phyloP scores from a whole-genome alignment of 441 rosid genomes.

The Jatropha podagrica region DNA sequence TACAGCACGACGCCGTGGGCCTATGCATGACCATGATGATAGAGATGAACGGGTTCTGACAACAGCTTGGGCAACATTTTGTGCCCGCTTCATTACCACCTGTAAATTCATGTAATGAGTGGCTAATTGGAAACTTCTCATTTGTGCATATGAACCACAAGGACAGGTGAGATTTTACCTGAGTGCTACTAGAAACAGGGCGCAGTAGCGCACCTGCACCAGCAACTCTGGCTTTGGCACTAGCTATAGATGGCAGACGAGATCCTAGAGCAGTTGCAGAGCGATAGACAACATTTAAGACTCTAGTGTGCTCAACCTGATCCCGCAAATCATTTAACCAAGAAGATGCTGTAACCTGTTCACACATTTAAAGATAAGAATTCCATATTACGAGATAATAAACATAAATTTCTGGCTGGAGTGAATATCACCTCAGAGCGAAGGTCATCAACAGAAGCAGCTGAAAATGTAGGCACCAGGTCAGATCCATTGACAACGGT shows the following conservation, averaged over 20 bases:
- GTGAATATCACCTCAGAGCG: conserved; percentile 70
- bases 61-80: conserved; percentile 87
- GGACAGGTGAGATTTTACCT: conserved; percentile 44
- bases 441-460: conserved; percentile 87
- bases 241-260: conserved; percentile 86
- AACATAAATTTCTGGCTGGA: conserved; percentile 3
- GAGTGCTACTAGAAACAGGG: conserved; percentile 88
- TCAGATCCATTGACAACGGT: conserved; percentile 89
- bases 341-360: conserved; percentile 89
- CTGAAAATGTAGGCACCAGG: conserved; percentile 92
- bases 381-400: neutral
- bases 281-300: conserved; percentile 84
- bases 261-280: conserved; percentile 97
- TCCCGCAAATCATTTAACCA: conserved; percentile 94
- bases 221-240: conserved; percentile 92
- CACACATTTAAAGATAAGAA: conserved; percentile 10
- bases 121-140: neutral
- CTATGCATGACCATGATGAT: conserved; percentile 93
- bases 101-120: conserved; percentile 21
- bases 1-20: conserved; percentile 68
- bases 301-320: conserved; percentile 86
- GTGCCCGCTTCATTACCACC: conserved; percentile 95
- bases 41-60: conserved; percentile 75
- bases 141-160: neutral
- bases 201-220: conserved; percentile 90